Percentiles rank a stretch among this genome's conserved stretches.
Conservation (phyloP, 805 yeast genomes). For the Kodamaea fukazawae region DNA sequence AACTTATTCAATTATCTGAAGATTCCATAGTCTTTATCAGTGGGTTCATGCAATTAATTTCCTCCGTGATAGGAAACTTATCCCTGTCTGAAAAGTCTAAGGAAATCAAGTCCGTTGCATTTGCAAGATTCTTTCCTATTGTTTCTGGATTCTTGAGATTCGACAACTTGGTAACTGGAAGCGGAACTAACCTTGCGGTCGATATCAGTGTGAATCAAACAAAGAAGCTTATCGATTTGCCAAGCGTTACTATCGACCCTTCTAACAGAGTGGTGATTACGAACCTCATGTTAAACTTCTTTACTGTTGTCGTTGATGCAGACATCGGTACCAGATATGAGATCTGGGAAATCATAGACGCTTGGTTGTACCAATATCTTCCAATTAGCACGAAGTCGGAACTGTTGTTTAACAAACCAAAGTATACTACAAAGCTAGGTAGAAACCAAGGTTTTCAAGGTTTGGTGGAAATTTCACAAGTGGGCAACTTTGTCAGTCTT, state of each 20-base stretch:
- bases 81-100: constrained; percentile 21
- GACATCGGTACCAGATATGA: constrained; percentile 33
- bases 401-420: constrained; percentile 14
- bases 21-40: constrained; percentile 75
- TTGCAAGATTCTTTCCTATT: constrained; percentile 33
- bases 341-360: constrained; percentile 70
- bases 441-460: constrained; percentile 28
- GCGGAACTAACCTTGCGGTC: constrained; percentile 12
- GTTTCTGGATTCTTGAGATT: constrained; percentile 36
- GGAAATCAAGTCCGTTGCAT: constrained; percentile 27
- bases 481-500: constrained; percentile 66
- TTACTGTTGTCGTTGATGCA: constrained; percentile 51
- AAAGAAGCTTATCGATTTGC: constrained; percentile 16
- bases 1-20: constrained; percentile 61
- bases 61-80: constrained; percentile 32
- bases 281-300: constrained; percentile 46
- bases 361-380: constrained; percentile 55
- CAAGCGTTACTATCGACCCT: constrained; percentile 28
- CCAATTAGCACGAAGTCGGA: constrained; percentile 7
- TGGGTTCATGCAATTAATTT: constrained; percentile 66
- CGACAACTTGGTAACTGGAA: constrained; percentile 33
- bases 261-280: constrained; percentile 35
- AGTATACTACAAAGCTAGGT: constrained; percentile 16
- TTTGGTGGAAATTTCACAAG: constrained; percentile 47
- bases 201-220: constrained; percentile 12